A percentile compares a stretch with the other conserved stretches of the same genome.
These are phyloP conservation scores for Epichloe festucae DNA, from an alignment of 2,329 filamentous ascomycete genomes.

Conservation along the genomic window DNA sequence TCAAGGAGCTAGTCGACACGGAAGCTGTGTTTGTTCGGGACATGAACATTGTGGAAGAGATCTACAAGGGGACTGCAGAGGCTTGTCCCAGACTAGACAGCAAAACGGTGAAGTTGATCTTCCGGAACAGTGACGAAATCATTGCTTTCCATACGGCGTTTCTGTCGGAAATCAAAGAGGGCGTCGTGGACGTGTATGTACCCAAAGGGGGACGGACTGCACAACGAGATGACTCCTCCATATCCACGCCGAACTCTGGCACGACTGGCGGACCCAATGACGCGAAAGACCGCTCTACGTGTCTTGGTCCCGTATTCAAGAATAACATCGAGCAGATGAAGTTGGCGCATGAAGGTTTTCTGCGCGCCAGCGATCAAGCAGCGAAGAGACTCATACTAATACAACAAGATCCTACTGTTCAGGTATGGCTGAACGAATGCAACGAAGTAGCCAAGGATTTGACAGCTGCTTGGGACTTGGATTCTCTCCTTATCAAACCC, in stretches of 20 bases:
- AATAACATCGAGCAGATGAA: conserved; percentile 49
- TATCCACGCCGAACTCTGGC: conserved; percentile 27
- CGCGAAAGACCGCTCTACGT: conserved; percentile 37
- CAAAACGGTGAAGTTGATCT: conserved; percentile 80
- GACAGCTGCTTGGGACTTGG: conserved; percentile 86
- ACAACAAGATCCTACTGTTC: conserved; percentile 49
- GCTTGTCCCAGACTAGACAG: conserved; percentile 66
- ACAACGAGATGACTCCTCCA: conserved; percentile 27
- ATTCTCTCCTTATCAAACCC: conserved; percentile 93
- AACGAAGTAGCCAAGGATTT: conserved; percentile 85
- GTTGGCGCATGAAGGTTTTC: conserved; percentile 45
- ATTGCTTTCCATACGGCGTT: conserved; percentile 76
- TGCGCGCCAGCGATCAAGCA: conserved; percentile 50
- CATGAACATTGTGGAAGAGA: conserved; percentile 95
- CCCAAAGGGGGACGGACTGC: conserved; percentile 38
- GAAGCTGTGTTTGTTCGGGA: conserved; percentile 85
- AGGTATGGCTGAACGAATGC: conserved; percentile 86
- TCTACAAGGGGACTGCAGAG: conserved; percentile 87
- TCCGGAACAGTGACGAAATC: conserved; percentile 85
- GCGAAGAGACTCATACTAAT: conserved; percentile 49
- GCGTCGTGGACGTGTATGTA: conserved; percentile 66
- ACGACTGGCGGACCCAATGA: conserved; percentile 33
- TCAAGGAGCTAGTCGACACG: conserved; percentile 87
- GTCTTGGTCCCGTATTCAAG: conserved; percentile 40
- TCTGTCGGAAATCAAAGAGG: conserved; percentile 66